phyloP scores from a whole-genome alignment of 805 yeast genomes.

The Candida nemodendra region DNA sequence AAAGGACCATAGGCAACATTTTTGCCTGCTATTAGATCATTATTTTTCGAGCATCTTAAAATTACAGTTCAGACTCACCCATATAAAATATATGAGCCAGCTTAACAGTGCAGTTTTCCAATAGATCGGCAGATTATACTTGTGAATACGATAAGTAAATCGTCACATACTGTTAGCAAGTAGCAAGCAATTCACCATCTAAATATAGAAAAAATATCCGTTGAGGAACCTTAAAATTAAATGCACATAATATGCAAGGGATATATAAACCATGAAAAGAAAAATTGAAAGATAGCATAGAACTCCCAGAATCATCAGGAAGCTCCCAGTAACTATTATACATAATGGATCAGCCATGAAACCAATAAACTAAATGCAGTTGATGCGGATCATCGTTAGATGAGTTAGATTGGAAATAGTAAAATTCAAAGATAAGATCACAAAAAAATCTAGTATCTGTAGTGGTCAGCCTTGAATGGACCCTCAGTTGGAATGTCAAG shows the following conservation, averaged over 20 bases:
- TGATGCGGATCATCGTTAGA: constrained; percentile 28
- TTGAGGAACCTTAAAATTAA: constrained; percentile 13
- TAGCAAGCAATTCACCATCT: too few species aligned
- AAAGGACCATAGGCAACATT: too few species aligned
- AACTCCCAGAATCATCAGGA: constrained; percentile 1
- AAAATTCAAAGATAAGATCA: background rate
- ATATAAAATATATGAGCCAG: too few species aligned
- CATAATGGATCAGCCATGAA: constrained; percentile 8
- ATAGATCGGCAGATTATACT: too few species aligned
- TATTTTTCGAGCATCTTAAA: too few species aligned
- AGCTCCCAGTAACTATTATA: constrained; percentile 12
- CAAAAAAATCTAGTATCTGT: constrained; percentile 73
- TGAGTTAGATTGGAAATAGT: background rate
- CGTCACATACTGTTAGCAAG: too few species aligned
- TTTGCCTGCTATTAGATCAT: too few species aligned
- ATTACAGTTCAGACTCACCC: too few species aligned
- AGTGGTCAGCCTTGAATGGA: constrained; percentile 97
- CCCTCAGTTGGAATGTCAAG: constrained; percentile 89
- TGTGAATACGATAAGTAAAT: too few species aligned
- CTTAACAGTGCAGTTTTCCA: too few species aligned
- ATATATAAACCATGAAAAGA: background rate
- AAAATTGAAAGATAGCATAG: constrained; percentile 5
- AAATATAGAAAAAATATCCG: constrained; percentile 11
- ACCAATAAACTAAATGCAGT: constrained; percentile 31
- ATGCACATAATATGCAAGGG: background rate